Conservation (phyloP, 2,329 filamentous ascomycete genomes). For the Pseudofabraea citricarpa region DNA sequence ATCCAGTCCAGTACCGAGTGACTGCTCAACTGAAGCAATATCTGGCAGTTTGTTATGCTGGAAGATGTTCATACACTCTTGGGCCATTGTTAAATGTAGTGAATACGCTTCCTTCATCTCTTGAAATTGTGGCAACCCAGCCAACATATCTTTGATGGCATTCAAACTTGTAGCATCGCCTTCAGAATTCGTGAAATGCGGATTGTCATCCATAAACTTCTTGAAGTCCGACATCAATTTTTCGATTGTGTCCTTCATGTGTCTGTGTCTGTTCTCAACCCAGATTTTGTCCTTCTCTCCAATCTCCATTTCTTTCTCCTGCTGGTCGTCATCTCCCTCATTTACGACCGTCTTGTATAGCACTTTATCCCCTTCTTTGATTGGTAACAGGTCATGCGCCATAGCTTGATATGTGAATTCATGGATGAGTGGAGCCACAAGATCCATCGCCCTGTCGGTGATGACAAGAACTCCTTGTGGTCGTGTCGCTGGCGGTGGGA, state of each 20-base stretch:
- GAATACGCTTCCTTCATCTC: constrained; percentile 95
- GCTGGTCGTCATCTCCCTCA: constrained; percentile 61
- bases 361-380: constrained; percentile 84
- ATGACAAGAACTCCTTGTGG: constrained; percentile 82
- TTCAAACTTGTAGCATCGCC: constrained; percentile 72
- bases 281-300: constrained; percentile 88
- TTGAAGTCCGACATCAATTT: constrained; percentile 91
- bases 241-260: constrained; percentile 98
- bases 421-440: constrained; percentile 81
- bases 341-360: constrained; percentile 79
- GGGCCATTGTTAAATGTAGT: constrained; percentile 91
- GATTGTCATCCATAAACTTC: constrained; percentile 85
- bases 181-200: constrained; percentile 78
- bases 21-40: constrained; percentile 84
- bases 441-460: constrained; percentile 88
- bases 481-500: constrained; percentile 72
- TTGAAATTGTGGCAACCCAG: constrained; percentile 88
- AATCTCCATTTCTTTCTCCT: constrained; percentile 89
- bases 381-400: constrained; percentile 87
- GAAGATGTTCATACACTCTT: constrained; percentile 95
- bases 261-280: constrained; percentile 88
- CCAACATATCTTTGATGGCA: constrained; percentile 95
- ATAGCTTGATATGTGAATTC: constrained; percentile 99
- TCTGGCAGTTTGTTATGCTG: constrained; percentile 80
- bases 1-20: constrained; percentile 84